Base-by-base conservation (phyloP, 495 filamentous ascomycete species). In the Mytilinidion resinicola region DNA sequence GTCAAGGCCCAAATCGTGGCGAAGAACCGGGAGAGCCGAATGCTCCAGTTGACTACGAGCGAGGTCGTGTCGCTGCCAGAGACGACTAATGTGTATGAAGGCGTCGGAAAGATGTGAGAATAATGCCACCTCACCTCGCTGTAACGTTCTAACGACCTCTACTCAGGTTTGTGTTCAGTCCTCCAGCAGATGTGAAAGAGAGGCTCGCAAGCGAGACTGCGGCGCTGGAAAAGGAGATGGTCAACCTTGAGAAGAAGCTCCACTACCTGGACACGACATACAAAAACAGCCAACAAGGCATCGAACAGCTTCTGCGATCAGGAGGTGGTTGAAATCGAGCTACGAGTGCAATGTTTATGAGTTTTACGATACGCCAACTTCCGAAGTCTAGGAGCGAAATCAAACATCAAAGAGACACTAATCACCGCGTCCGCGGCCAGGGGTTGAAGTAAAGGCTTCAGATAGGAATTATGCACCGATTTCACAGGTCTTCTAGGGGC, bases 241-340 rank as follows among this genome's bases (percentile, higher is more conserved):
- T 85, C 53, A 84, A 81, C 49, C 73, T 96, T 55, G 86, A 88
- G 60, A 96, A 96, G 82, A 89, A 91, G 75, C 78, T 96, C 57
- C 83, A 92, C 56, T 97, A 96, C 70, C 81, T 96, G 9, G 95
- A 98, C 76, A 93, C 86, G 56, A 97, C 93, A 50, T 83, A 89
- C 68, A 89, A 95, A 78, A 98, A 96, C 65, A 93, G 90, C 69
- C 80, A 85, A 62, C 84, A 90, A 65, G 88, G 95, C 67, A 82
- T 97, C 60, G 88, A 96, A 71, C 86, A 87, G 72, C 89, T 98
- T 51, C 76, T 91, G 57, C 82, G 80, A 66, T 78, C 81, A 19
- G 76, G 78, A 33, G 75, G 76, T 20, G 61, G 58, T 10, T 44
- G 19, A 30, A n/a, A n/a, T n/a, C n/a, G n/a, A 6, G 25, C 25